Evolutionary conservation across 2,329 filamentous ascomycete genomes (phyloP).

Genomic region (Ceratocystis variospora): DNA sequence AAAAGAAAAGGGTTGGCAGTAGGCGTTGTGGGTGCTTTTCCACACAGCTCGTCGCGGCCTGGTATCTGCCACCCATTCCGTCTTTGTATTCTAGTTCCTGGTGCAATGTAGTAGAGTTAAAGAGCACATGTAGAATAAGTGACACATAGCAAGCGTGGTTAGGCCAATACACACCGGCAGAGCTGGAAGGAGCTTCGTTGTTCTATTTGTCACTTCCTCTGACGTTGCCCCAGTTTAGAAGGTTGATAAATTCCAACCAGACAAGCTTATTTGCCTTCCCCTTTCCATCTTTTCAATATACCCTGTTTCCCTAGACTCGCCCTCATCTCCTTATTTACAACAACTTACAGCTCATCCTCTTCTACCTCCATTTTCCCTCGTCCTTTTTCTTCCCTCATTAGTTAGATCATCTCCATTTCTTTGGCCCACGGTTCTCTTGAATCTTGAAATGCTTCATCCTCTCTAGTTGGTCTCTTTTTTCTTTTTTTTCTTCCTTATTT

Average conservation of each 20-base stretch:
- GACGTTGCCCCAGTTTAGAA: background rate
- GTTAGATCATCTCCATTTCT: background rate
- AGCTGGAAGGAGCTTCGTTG: background rate
- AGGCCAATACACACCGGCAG: background rate
- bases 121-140: too few species aligned
- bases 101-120: too few species aligned
- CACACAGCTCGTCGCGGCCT: too few species aligned
- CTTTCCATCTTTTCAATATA: background rate
- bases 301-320: background rate
- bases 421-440: background rate
- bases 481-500: conserved; percentile 3
- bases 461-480: background rate
- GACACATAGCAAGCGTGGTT: too few species aligned
- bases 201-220: background rate
- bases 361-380: background rate
- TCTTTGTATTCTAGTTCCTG: too few species aligned
- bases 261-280: background rate
- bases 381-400: background rate
- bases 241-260: background rate
- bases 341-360: background rate
- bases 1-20: too few species aligned
- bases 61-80: too few species aligned
- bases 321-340: background rate
- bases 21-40: too few species aligned
- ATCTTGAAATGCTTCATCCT: background rate